phyloP scores from a whole-genome alignment of 2,329 filamentous ascomycete species.

The Myriosclerotinia scirpicola region DNA sequence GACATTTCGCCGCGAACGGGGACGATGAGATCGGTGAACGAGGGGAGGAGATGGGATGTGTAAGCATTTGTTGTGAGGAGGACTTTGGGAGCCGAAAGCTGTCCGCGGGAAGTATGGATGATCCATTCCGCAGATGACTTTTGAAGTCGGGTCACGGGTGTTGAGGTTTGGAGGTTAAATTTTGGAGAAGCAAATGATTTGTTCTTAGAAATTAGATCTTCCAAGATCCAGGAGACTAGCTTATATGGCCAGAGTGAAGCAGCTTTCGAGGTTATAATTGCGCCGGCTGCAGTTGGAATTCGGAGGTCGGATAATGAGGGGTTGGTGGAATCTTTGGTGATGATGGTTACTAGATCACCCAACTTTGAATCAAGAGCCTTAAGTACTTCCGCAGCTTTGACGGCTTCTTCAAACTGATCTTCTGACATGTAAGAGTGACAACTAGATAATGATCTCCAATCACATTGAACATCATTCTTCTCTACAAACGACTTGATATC shows the following conservation, averaged over 20 bases:
- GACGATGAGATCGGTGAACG: conserved; percentile 69
- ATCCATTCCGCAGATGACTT: conserved; percentile 50
- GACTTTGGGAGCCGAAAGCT: conserved; percentile 60
- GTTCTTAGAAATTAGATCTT: conserved; percentile 41
- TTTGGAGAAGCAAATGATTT: conserved; percentile 32
- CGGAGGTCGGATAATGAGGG: conserved; percentile 52
- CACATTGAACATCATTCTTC: conserved; percentile 62
- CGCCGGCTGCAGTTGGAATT: conserved; percentile 58
- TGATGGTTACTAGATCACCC: conserved; percentile 44
- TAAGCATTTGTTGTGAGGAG: conserved; percentile 84
- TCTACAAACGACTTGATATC: conserved; percentile 59
- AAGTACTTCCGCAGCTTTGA: conserved; percentile 53
- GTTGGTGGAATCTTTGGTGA: conserved; percentile 38
- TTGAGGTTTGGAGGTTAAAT: conserved; percentile 75
- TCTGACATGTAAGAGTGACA: conserved; percentile 63
- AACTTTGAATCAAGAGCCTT: conserved; percentile 56
- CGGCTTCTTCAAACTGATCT: conserved; percentile 54
- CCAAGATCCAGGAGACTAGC: conserved; percentile 70
- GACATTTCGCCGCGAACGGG: conserved; percentile 75
- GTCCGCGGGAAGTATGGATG: conserved; percentile 68
- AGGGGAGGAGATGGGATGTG: conserved; percentile 71
- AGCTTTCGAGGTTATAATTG: conserved; percentile 63
- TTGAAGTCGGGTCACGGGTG: conserved; percentile 58
- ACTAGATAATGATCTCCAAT: conserved; percentile 63
- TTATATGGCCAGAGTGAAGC: conserved; percentile 83